Evolutionary conservation across 352 stramenopile species (phyloP).

Genomic region (Pythium graminicola): DNA sequence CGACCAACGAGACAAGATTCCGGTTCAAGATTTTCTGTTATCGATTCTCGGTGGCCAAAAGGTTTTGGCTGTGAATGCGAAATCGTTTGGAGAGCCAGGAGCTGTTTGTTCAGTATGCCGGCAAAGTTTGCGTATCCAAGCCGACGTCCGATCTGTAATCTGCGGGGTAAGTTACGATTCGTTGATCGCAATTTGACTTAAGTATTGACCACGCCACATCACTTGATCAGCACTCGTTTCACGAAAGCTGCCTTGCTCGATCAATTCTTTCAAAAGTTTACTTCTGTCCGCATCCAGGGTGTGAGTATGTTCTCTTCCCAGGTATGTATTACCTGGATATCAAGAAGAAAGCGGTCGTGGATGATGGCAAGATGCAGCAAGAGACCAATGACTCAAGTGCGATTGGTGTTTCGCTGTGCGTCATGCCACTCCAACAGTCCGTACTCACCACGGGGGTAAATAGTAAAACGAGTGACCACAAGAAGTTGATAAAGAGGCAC

Average conservation of each 20-base stretch:
- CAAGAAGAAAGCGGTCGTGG: conserved; percentile 1
- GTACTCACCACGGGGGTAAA: background rate
- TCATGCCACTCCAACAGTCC: conserved; percentile 15
- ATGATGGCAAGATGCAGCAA: background rate
- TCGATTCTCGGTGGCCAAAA: conserved; percentile 39
- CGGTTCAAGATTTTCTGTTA: conserved; percentile 75
- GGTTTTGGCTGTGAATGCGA: conserved; percentile 38
- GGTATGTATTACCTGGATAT: conserved; percentile 35
- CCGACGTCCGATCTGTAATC: conserved; percentile 36
- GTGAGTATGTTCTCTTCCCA: conserved; percentile 50
- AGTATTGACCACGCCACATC: no score
- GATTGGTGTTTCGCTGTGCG: background rate
- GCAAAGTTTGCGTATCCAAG: conserved; percentile 57
- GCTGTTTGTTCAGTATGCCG: conserved; percentile 44
- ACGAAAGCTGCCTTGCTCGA: conserved; percentile 68
- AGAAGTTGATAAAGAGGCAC: background rate
- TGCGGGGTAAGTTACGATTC: conserved; percentile 40
- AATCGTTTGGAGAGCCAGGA: conserved; percentile 36
- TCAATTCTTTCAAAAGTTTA: conserved; percentile 62
- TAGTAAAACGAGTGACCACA: background rate
- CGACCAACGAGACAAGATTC: conserved; percentile 44
- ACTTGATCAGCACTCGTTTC: conserved; percentile 51
- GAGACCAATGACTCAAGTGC: background rate
- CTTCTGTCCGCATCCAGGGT: conserved; percentile 40
- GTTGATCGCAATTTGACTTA: background rate